Evolutionary conservation across 2,329 filamentous ascomycete species (phyloP), one percentile per base, ranked within the genome.

Genomic region (Fusarium mangiferae): DNA sequence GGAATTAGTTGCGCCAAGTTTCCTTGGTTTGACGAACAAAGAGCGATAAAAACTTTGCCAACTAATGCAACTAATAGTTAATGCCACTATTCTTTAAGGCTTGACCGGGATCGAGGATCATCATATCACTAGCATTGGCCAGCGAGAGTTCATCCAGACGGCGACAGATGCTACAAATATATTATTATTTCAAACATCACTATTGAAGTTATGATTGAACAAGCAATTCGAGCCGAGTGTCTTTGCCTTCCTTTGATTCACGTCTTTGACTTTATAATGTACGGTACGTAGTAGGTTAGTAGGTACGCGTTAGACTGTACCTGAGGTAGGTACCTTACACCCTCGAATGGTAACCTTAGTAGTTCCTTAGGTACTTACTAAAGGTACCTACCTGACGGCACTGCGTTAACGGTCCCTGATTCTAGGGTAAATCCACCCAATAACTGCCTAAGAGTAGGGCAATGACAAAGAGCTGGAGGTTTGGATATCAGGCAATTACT

Each of bases 31-130:
- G 44, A 28, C 18, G 42, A 51, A 71, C 45, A 54, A 57, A 73
- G 56, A 56, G 62, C 46, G 67, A 51, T 58, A 44, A 45, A 71
- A 69, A 58, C 59, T 62, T 36, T 55, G 59, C 59, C 39, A 52
- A 71, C 56, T 45, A 52, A 71, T 55, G 39, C 45, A 55, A 30
- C 41, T 52, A 39, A 57, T 41, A 57, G 41, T 48, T 30, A 57
- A 49, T 52, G 55, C 60, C 66, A 42, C 66, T 62, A 51, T 69
- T 46, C 33, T 14, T 57, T 15, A 42, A 62, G 39, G 41, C 41
- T 48, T 44, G 36, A 57, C 71, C 42, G 36, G 72, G 59, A 52
- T 52, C 46, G 26, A 49, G 56, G 26, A 24, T 67, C 39, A 46
- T 61, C 44, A 35, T 30, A 26, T 42, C 39, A 11, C 17, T 54